phyloP scores from a whole-genome alignment of 2,329 filamentous ascomycete species.

The Botrytis squamosa region DNA sequence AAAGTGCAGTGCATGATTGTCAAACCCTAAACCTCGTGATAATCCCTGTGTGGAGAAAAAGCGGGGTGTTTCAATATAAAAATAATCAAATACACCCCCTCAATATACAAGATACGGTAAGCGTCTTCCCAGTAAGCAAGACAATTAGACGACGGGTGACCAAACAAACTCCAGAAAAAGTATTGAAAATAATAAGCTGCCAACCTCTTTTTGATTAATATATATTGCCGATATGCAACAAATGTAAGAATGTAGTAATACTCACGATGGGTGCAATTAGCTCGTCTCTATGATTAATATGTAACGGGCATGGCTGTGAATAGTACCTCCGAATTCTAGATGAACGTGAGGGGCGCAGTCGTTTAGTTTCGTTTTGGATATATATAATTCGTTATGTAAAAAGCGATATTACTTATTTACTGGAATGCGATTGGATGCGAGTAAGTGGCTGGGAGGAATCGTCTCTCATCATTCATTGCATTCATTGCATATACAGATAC shows the following conservation, averaged over 20 bases:
- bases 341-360: neutral
- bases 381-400: neutral
- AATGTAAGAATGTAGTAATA: neutral
- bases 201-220: conserved; percentile 14
- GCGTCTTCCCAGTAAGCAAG: neutral
- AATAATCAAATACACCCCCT: conserved; percentile 1
- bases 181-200: conserved; percentile 7
- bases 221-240: conserved; percentile 5
- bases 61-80: conserved; percentile 12
- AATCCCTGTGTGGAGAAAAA: conserved; percentile 12
- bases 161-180: neutral
- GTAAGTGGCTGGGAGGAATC: neutral
- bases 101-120: conserved; percentile 12
- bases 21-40: conserved; percentile 1
- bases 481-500: neutral
- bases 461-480: neutral
- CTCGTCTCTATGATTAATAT: neutral
- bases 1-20: neutral
- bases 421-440: neutral
- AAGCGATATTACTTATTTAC: neutral
- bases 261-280: neutral
- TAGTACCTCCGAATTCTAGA: neutral
- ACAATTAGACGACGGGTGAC: neutral
- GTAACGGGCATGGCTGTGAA: neutral
- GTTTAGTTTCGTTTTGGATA: conserved; percentile 4